Evolutionary conservation across 2,329 filamentous ascomycete genomes (phyloP).

Genomic region (Colletotrichum brevisporum): DNA sequence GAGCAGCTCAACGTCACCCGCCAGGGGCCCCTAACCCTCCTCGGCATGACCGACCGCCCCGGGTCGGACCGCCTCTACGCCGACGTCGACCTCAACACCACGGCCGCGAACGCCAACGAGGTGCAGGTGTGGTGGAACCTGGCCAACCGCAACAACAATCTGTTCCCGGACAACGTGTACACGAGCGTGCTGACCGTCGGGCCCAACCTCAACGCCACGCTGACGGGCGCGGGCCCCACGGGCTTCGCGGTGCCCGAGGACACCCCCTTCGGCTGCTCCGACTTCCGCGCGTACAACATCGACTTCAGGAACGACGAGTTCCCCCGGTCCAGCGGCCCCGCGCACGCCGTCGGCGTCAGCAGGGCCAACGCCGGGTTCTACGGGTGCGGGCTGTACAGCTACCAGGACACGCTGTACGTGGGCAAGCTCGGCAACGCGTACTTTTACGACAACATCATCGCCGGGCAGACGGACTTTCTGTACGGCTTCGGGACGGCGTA

Average conservation of each 20-base stretch:
- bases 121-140: conserved; percentile 72
- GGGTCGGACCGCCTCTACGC: conserved; percentile 51
- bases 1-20: conserved; percentile 78
- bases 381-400: conserved; percentile 75
- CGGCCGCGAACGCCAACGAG: conserved; percentile 50
- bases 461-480: conserved; percentile 77
- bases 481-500: conserved; percentile 78
- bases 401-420: conserved; percentile 72
- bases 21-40: conserved; percentile 70
- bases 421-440: conserved; percentile 68
- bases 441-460: conserved; percentile 72
- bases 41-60: conserved; percentile 68
- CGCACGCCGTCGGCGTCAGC: conserved; percentile 72
- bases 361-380: conserved; percentile 78
- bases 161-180: conserved; percentile 71
- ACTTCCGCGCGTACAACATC: conserved; percentile 78
- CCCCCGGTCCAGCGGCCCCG: conserved; percentile 65
- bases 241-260: conserved; percentile 71
- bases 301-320: conserved; percentile 74
- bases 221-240: conserved; percentile 73
- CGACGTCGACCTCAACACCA: conserved; percentile 59
- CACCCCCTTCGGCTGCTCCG: conserved; percentile 73
- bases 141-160: conserved; percentile 61
- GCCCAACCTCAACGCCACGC: conserved; percentile 72
- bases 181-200: conserved; percentile 74